Conservation (phyloP, 139 green algal genomes). For the Nannochloris sp. region DNA sequence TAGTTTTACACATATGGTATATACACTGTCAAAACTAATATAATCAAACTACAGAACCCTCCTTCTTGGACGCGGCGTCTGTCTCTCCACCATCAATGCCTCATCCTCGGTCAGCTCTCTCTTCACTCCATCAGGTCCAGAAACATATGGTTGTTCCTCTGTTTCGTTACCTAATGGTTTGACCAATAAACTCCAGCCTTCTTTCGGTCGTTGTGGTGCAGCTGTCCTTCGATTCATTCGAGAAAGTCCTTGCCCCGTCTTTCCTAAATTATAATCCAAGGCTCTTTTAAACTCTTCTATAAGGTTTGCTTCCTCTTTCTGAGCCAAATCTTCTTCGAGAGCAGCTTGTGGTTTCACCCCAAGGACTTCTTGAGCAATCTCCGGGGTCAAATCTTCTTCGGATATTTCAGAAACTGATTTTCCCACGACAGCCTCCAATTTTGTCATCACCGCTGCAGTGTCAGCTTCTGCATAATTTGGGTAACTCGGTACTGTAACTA, state of each 20-base stretch:
- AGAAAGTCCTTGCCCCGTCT: constrained; percentile 20
- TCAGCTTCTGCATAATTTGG: constrained; percentile 31
- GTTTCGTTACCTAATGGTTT: constrained; percentile 23
- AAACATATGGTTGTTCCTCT: constrained; percentile 23
- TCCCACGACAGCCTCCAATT: constrained; percentile 18
- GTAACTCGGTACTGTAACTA: constrained; percentile 34
- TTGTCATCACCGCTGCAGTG: background rate
- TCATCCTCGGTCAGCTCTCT: constrained; percentile 34
- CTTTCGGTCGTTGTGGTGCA: constrained; percentile 22
- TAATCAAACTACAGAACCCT: constrained; percentile 6
- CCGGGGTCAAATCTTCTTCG: constrained; percentile 19
- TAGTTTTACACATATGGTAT: too few species aligned
- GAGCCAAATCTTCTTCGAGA: constrained; percentile 15
- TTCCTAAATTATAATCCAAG: constrained; percentile 34
- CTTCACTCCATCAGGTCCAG: constrained; percentile 21
- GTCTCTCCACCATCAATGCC: constrained; percentile 23
- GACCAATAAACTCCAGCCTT: constrained; percentile 36
- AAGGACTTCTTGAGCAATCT: constrained; percentile 7
- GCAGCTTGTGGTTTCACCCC: background rate
- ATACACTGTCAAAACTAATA: too few species aligned
- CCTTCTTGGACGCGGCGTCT: constrained; percentile 8
- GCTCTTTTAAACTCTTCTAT: constrained; percentile 28
- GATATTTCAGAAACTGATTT: constrained; percentile 16
- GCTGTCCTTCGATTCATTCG: constrained; percentile 14
- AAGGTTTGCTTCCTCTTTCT: constrained; percentile 18